Evolutionary conservation across 345 rosid species (phyloP), one percentile per base, ranked within the genome.

Genomic region (Eucalyptus tenuipes): DNA sequence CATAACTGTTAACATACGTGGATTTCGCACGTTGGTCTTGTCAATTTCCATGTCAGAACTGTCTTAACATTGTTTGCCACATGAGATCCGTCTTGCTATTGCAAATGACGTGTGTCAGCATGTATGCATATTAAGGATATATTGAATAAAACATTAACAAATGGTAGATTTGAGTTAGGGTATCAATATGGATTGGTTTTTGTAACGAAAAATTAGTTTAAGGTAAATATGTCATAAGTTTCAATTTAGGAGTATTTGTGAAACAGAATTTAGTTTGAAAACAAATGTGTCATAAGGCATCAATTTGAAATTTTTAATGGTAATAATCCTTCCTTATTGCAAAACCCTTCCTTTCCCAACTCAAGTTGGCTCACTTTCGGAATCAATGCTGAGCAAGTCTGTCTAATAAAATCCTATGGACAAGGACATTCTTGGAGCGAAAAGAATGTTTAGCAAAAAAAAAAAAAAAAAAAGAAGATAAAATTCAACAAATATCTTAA

Each of bases 1-100:
- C 12, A 33, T 8, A 33, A 2, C 1, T 68, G 4, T 68, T 11
- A 7, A 68, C 9, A 31, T 3, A 29, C 1, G 3, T 64, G 10
- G 37, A n/a, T 64, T 64, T 64, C 18, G 3, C 37, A 13, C 3
- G 0, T 22, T 55, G 61, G 3, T 52, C 18, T 8, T 7, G 71
- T 29, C 22, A 2, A 31, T 15, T 33, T 66, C 22, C 79, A 15
- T 5, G 20, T 15, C 1, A 2, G 3, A 31, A 31, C 4, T 4
- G 4, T 16, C 75, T 31, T 66, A 31, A 2, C 4, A 22, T 31
- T 4, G 6, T 8, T 3, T 16, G 6, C 13, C 40, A 31, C 7
- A 3, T 29, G 29, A 10, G 31, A 27, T 59, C 4, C 0, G 0
- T 59, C 66, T 59, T 12, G 11, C 14, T 12, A 0, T 27, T 0